Evolutionary conservation across 306 rosid genomes (phyloP).

Genomic region (Acacia acuminata): DNA sequence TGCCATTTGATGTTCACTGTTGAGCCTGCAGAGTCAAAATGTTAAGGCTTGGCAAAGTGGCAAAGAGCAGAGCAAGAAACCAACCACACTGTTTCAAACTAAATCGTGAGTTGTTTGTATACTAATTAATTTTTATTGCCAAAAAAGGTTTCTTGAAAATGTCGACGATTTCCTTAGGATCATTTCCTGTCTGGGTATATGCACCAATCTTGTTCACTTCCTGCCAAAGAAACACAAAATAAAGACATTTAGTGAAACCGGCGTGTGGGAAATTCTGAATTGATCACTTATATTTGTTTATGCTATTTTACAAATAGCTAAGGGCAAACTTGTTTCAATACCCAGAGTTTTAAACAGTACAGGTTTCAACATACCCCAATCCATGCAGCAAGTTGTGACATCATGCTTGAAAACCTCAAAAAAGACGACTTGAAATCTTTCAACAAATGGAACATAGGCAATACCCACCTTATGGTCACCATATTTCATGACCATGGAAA

Average conservation of each 20-base stretch:
- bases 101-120: not conserved
- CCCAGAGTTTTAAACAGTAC: not conserved
- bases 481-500: not conserved
- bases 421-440: conserved; percentile 49
- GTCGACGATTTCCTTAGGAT: conserved; percentile 50
- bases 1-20: conserved; percentile 40
- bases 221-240: conserved; percentile 39
- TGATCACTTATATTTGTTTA: not conserved
- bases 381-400: conserved; percentile 52
- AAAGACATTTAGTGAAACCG: conserved; percentile 15
- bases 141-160: conserved; percentile 40
- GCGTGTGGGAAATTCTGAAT: not conserved
- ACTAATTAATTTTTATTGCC: conserved; percentile 21
- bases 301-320: not conserved
- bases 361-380: conserved; percentile 46
- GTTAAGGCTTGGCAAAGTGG: not conserved
- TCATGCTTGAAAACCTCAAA: conserved; percentile 46
- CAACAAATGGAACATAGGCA: conserved; percentile 59
- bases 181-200: conserved; percentile 55
- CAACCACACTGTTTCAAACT: conserved; percentile 36
- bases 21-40: conserved; percentile 40
- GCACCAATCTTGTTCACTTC: conserved; percentile 66
- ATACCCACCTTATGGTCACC: conserved; percentile 54
- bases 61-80: conserved; percentile 7
- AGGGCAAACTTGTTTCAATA: not conserved